Conservation (phyloP, 1,284 basidiomycete species). For the Naganishia albida region DNA sequence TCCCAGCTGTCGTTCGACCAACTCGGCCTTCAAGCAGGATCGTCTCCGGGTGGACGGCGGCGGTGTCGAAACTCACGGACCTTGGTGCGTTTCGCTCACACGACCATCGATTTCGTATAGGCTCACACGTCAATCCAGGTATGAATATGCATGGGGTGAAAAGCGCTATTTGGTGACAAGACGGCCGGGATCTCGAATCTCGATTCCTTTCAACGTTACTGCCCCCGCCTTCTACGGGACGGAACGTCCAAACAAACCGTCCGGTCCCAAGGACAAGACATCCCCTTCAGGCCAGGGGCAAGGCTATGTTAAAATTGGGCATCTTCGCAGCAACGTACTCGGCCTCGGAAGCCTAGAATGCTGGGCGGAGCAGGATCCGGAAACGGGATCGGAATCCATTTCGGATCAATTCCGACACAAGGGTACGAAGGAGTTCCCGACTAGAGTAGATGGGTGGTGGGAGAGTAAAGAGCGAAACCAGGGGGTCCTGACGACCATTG, state of each 20-base stretch:
- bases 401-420: conserved; percentile 25
- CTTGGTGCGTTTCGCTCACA: not conserved
- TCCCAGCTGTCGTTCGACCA: conserved; percentile 45
- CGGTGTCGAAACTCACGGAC: not conserved
- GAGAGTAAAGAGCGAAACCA: conserved; percentile 40
- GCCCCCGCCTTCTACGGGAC: not conserved
- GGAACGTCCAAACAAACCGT: not conserved
- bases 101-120: not conserved
- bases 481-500: conserved; percentile 43
- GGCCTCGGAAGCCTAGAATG: conserved; percentile 45
- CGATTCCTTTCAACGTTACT: conserved; percentile 41
- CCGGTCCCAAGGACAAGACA: not conserved
- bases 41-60: conserved; percentile 13
- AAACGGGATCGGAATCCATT: conserved; percentile 6
- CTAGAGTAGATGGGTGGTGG: conserved; percentile 34
- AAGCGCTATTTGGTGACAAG: conserved; percentile 48
- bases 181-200: conserved; percentile 43
- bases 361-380: conserved; percentile 43
- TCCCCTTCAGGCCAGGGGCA: conserved; percentile 25
- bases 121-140: conserved; percentile 34
- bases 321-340: conserved; percentile 43
- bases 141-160: conserved; percentile 46
- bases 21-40: conserved; percentile 34
- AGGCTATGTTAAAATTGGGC: conserved; percentile 45
- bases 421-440: conserved; percentile 28